Percentiles rank a stretch among this genome's conserved stretches.
Evolutionary conservation across 225 moss, liverwort and hornwort species (phyloP).

Genomic region (Ulota crispa): DNA sequence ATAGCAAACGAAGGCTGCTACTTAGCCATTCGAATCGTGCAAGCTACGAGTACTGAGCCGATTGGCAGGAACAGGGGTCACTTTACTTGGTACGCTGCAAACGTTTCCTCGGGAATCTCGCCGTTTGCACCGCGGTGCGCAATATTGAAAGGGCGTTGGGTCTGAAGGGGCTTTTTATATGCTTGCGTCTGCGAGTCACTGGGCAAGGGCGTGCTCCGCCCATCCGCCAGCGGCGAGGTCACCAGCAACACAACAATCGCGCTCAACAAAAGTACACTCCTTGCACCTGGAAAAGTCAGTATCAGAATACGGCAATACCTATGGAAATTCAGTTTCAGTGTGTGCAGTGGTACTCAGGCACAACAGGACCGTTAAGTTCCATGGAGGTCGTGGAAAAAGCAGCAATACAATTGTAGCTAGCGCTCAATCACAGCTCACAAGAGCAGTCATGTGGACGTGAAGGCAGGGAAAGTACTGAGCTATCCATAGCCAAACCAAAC

Average conservation of each 20-base stretch:
- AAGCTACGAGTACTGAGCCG: neutral
- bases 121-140: conserved; percentile 79
- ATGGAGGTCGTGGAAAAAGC: neutral
- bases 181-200: neutral
- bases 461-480: neutral
- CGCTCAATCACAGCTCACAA: neutral
- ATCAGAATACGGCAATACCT: neutral
- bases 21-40: neutral
- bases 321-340: neutral
- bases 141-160: conserved; percentile 58
- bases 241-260: conserved; percentile 20
- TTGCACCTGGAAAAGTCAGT: neutral
- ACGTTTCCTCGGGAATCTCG: conserved; percentile 68
- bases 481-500: neutral
- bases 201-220: conserved; percentile 15
- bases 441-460: neutral
- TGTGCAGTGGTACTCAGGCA: neutral
- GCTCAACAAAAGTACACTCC: neutral
- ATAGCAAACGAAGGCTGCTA: neutral
- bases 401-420: neutral
- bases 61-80: neutral
- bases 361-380: neutral
- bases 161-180: conserved; percentile 43
- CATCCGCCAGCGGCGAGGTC: neutral
- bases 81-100: conserved; percentile 49